A percentile compares a stretch with the other conserved stretches of the same genome.
Evolutionary conservation across 2,329 filamentous ascomycete species (phyloP).

Genomic region (Ophiostoma angusticollis): DNA sequence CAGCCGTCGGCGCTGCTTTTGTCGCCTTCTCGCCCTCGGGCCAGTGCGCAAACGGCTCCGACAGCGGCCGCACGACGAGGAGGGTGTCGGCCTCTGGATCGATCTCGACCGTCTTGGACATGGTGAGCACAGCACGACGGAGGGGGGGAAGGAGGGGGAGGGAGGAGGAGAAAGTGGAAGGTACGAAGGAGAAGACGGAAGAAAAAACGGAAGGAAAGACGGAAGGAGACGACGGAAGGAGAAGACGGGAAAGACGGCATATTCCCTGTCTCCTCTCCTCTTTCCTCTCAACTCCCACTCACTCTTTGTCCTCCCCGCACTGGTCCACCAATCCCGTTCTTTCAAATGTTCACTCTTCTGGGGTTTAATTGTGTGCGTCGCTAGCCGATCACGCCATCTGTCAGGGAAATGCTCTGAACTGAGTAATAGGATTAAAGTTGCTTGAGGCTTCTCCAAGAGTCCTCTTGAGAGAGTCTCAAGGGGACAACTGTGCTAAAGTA

Average conservation of each 20-base stretch:
- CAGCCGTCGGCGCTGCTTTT: constrained; percentile 5
- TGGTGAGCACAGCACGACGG: constrained; percentile 3
- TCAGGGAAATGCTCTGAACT: no score
- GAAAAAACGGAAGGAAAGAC: background rate
- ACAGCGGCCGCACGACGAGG: constrained; percentile 18
- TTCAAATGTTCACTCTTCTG: background rate
- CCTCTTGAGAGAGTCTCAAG: no score
- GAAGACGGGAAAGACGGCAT: constrained; percentile 1
- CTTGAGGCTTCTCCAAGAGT: no score
- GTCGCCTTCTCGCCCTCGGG: constrained; percentile 1
- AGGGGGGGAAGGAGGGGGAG: background rate
- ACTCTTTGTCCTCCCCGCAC: background rate
- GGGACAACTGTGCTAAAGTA: no score
- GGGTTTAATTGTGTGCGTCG: constrained; percentile 8
- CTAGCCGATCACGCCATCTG: constrained; percentile 8
- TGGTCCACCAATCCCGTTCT: background rate
- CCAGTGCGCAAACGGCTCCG: constrained; percentile 16
- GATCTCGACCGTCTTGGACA: constrained; percentile 23
- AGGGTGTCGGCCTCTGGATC: constrained; percentile 23
- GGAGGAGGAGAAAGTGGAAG: background rate
- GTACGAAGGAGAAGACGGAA: background rate
- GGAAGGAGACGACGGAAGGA: background rate
- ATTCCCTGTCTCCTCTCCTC: background rate
- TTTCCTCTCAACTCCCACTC: background rate
- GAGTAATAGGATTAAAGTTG: no score